Conservation (phyloP, 2,329 filamentous ascomycete genomes). For the Hypoxylon sp. region DNA sequence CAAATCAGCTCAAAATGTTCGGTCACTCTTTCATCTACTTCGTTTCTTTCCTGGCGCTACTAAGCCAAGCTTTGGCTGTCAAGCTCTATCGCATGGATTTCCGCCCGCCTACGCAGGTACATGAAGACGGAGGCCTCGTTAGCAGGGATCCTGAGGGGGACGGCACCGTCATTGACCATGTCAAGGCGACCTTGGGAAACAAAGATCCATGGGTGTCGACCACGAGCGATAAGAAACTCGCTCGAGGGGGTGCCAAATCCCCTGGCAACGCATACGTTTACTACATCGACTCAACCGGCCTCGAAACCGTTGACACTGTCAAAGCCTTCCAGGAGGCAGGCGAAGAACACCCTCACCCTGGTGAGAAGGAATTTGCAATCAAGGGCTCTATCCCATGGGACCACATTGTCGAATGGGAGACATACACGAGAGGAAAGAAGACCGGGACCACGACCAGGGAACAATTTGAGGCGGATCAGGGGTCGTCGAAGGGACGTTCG, state of each 20-base stretch:
- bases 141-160: background rate
- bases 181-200: background rate
- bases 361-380: slow-evolving; percentile 1
- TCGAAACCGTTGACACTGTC: background rate
- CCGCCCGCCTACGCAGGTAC: background rate
- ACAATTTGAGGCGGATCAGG: background rate
- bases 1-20: slow-evolving; percentile 3
- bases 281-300: slow-evolving; percentile 4
- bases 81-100: slow-evolving; percentile 1
- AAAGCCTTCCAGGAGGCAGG: background rate
- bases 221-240: slow-evolving; percentile 1
- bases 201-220: slow-evolving; percentile 3
- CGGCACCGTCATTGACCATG: slow-evolving; percentile 4
- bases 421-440: slow-evolving; percentile 4
- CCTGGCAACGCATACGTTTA: slow-evolving; percentile 4
- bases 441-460: slow-evolving; percentile 13
- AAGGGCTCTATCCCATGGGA: slow-evolving; percentile 9
- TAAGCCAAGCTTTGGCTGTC: background rate
- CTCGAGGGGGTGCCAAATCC: background rate
- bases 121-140: background rate
- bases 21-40: background rate
- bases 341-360: background rate
- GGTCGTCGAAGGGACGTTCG: background rate
- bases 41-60: background rate
- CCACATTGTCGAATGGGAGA: slow-evolving; percentile 14